Evolutionary conservation across 306 rosid genomes (phyloP).

Genomic region (Hippophae rhamnoides): DNA sequence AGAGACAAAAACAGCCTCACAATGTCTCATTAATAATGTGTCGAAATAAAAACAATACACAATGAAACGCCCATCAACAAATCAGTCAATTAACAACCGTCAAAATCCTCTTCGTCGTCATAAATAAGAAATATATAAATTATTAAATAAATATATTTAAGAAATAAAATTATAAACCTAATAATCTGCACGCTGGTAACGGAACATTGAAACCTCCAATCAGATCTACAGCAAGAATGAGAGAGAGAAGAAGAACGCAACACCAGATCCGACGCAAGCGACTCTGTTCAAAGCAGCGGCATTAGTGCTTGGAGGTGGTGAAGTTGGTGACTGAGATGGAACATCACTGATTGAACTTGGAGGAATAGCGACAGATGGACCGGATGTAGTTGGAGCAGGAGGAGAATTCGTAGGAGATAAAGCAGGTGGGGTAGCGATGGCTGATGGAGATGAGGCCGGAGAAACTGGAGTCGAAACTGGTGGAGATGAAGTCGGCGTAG

Average conservation of each 20-base stretch:
- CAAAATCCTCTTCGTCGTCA: too few relatives aligned
- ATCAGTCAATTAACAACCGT: too few relatives aligned
- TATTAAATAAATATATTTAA: too few relatives aligned
- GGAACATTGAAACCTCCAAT: not conserved
- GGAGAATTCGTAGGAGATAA: slow-evolving; percentile 23
- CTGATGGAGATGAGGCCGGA: not conserved
- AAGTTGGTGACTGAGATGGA: slow-evolving; percentile 18
- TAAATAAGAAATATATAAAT: too few relatives aligned
- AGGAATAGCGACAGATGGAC: slow-evolving; percentile 9
- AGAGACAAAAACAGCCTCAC: too few relatives aligned
- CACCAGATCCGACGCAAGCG: slow-evolving; percentile 36
- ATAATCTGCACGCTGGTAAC: too few relatives aligned
- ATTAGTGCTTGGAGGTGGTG: slow-evolving; percentile 12
- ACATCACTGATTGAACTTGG: not conserved
- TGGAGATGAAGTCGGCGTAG: slow-evolving; percentile 15
- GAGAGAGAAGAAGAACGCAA: slow-evolving; percentile 23
- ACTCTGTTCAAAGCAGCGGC: slow-evolving; percentile 21
- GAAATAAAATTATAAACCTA: too few relatives aligned
- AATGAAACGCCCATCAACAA: too few relatives aligned
- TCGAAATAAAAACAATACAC: too few relatives aligned
- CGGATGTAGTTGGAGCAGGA: slow-evolving; percentile 16
- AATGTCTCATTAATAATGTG: too few relatives aligned
- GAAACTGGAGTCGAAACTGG: too few relatives aligned
- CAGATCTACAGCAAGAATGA: slow-evolving; percentile 47
- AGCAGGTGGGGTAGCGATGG: slow-evolving; percentile 12